Percentiles rank a stretch among this genome's conserved stretches.
Conservation (phyloP, 208 protist species). For the Porcisia deanei region DNA sequence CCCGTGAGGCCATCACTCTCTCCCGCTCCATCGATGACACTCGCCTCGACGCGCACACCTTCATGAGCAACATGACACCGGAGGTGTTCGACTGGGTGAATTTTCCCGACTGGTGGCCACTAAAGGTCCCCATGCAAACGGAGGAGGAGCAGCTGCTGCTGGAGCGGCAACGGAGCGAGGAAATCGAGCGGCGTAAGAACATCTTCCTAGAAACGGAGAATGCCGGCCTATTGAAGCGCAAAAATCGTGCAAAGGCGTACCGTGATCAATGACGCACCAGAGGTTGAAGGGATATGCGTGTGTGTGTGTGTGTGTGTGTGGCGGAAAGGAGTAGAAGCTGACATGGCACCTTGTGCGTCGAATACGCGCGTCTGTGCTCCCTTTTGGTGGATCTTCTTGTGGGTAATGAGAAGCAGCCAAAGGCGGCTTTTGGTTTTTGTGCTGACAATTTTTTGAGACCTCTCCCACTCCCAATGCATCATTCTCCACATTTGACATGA, state of each 20-base stretch:
- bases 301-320: not conserved
- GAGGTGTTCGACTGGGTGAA: conserved; percentile 88
- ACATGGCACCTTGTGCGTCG: not conserved
- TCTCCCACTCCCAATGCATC: too few relatives aligned
- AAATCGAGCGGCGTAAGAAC: conserved; percentile 69
- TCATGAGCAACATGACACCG: conserved; percentile 85
- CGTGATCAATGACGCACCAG: conserved; percentile 43
- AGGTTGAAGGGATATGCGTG: not conserved
- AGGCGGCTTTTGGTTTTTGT: not conserved
- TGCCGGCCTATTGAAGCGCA: conserved; percentile 70
- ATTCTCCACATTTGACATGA: too few relatives aligned
- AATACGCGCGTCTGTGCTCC: not conserved
- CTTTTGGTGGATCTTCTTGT: not conserved
- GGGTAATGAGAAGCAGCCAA: not conserved
- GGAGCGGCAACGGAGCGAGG: conserved; percentile 76
- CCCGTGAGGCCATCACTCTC: conserved; percentile 54
- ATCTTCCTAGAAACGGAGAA: conserved; percentile 79
- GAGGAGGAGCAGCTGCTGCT: conserved; percentile 79
- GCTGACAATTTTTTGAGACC: not conserved
- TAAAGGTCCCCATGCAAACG: conserved; percentile 76
- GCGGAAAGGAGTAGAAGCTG: not conserved
- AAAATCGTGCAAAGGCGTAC: conserved; percentile 67
- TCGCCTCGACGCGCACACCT: conserved; percentile 72
- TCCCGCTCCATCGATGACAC: conserved; percentile 50
- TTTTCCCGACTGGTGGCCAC: conserved; percentile 90